phyloP scores from a whole-genome alignment of 2,329 filamentous ascomycete genomes.

The Ophiobolus disseminans region DNA sequence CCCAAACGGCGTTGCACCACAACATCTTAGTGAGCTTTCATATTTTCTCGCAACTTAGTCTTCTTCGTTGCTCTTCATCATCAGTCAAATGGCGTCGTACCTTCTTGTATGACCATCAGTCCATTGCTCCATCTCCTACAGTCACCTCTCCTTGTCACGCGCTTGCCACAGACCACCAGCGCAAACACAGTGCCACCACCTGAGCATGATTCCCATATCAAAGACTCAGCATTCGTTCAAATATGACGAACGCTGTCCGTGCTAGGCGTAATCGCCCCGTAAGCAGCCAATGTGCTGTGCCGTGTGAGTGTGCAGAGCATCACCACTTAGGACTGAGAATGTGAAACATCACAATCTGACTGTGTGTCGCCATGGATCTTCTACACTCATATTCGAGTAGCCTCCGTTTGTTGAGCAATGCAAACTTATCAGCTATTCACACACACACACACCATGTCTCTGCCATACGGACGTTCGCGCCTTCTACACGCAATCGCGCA shows the following conservation, averaged over 20 bases:
- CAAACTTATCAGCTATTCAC: neutral
- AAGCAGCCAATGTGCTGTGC: neutral
- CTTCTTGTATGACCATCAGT: neutral
- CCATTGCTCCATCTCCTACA: neutral
- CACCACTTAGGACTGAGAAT: neutral
- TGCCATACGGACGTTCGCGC: neutral
- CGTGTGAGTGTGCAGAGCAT: neutral
- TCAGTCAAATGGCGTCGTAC: neutral
- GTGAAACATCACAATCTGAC: conserved; percentile 2
- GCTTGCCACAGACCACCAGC: conserved; percentile 4
- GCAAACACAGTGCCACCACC: neutral
- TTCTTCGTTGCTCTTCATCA: neutral
- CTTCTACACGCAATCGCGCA: neutral
- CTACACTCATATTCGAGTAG: neutral
- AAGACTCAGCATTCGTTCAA: neutral
- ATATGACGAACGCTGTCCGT: neutral
- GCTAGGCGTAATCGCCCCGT: neutral
- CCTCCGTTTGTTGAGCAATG: neutral
- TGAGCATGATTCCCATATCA: neutral
- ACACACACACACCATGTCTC: neutral
- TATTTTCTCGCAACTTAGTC: neutral
- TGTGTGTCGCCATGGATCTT: neutral
- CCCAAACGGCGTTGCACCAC: neutral
- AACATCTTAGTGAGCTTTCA: neutral
- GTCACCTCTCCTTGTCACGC: conserved; percentile 8